phyloP scores from a whole-genome alignment of 768 basidiomycete genomes.

The Daedaleopsis nitida region DNA sequence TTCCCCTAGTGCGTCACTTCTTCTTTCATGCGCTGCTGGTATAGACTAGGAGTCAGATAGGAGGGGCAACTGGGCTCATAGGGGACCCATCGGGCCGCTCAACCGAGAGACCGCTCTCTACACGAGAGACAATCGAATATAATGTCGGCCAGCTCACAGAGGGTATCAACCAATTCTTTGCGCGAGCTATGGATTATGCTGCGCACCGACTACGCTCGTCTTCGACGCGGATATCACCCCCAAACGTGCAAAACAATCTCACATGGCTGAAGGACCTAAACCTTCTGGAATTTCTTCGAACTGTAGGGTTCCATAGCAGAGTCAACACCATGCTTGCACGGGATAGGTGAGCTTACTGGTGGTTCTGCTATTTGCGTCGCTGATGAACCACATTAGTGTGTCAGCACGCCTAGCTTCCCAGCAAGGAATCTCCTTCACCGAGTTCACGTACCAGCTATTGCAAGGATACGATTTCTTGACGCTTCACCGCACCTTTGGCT shows the following conservation, averaged over 20 bases:
- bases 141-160: slow-evolving; percentile 68
- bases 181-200: slow-evolving; percentile 64
- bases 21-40: neutral
- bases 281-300: slow-evolving; percentile 83
- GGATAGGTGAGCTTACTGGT: slow-evolving; percentile 63
- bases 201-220: slow-evolving; percentile 30
- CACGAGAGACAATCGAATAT: slow-evolving; percentile 54
- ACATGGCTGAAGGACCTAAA: slow-evolving; percentile 77
- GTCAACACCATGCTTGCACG: slow-evolving; percentile 89
- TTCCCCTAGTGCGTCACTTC: slow-evolving; percentile 73
- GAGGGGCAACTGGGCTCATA: slow-evolving; percentile 94
- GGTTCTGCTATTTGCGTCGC: slow-evolving; percentile 3
- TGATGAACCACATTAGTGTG: slow-evolving; percentile 52
- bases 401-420: slow-evolving; percentile 76
- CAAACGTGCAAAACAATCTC: slow-evolving; percentile 64
- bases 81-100: slow-evolving; percentile 94
- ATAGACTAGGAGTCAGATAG: slow-evolving; percentile 61
- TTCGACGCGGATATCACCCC: slow-evolving; percentile 18
- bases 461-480: slow-evolving; percentile 95
- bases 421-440: slow-evolving; percentile 95
- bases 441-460: slow-evolving; percentile 96
- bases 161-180: slow-evolving; percentile 75
- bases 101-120: slow-evolving; percentile 75
- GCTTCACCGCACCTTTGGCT: slow-evolving; percentile 63
- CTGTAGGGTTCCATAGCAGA: slow-evolving; percentile 75